phyloP scores from a whole-genome alignment of 2,329 filamentous ascomycete species.

The Stromatinia cepivora region DNA sequence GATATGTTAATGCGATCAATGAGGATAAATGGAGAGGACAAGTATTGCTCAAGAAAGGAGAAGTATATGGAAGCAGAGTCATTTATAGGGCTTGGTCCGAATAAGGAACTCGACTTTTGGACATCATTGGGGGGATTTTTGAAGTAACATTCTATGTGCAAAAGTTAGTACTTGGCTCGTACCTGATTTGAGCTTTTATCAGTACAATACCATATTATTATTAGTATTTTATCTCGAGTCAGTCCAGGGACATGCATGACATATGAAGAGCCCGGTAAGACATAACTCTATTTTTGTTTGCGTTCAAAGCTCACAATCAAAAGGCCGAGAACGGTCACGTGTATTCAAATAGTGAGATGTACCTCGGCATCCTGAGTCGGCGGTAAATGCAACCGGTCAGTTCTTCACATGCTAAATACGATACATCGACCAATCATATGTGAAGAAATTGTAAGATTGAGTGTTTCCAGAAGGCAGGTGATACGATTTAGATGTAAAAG shows the following conservation, averaged over 20 bases:
- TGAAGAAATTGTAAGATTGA: neutral
- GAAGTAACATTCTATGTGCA: slow-evolving; percentile 4
- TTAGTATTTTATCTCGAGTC: neutral
- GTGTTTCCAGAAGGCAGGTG: slow-evolving; percentile 11
- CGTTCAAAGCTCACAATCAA: neutral
- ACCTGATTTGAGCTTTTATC: neutral
- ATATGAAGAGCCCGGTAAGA: neutral
- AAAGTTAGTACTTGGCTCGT: neutral
- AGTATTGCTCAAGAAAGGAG: slow-evolving; percentile 79
- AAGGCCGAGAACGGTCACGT: slow-evolving; percentile 13
- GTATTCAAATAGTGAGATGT: neutral
- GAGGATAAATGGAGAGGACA: slow-evolving; percentile 76
- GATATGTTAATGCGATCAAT: slow-evolving; percentile 88
- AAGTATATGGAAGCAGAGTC: slow-evolving; percentile 77
- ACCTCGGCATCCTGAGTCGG: slow-evolving; percentile 13
- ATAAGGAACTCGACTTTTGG: neutral
- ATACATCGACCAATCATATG: slow-evolving; percentile 1
- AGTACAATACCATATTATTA: neutral
- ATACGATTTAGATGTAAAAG: neutral
- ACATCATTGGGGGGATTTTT: slow-evolving; percentile 1
- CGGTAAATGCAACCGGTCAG: slow-evolving; percentile 5
- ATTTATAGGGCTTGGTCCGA: slow-evolving; percentile 86
- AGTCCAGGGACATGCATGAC: neutral
- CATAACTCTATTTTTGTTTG: neutral
- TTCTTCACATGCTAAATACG: slow-evolving; percentile 17